A percentile compares a stretch with the other conserved stretches of the same genome.
These are phyloP conservation scores for Aspergillus thermomutatus DNA, from an alignment of 2,329 filamentous ascomycete genomes.

Conservation along the genomic window DNA sequence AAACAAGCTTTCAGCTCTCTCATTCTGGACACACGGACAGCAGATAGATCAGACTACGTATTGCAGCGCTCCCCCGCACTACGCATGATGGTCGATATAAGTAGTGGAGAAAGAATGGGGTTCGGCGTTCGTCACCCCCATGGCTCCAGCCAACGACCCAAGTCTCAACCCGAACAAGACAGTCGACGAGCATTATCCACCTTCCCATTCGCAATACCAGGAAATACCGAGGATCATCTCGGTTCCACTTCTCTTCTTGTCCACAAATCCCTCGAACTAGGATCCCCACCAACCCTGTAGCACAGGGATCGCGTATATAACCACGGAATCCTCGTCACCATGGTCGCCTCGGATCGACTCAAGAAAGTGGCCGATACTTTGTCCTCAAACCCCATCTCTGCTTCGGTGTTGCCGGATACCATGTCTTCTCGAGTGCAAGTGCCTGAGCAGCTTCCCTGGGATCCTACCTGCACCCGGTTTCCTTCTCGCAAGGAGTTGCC, in stretches of 20 bases:
- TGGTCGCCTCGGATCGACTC: slow-evolving; percentile 2
- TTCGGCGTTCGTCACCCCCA: background rate
- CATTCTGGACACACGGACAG: background rate
- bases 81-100: background rate
- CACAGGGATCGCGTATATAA: background rate
- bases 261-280: background rate
- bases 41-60: too few species aligned
- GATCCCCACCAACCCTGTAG: background rate
- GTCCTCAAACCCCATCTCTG: background rate
- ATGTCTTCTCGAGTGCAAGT: slow-evolving; percentile 17
- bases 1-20: background rate
- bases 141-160: too few species aligned
- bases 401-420: background rate
- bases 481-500: slow-evolving; percentile 54
- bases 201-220: background rate
- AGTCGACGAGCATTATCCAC: background rate
- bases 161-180: background rate
- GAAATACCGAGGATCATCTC: background rate
- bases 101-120: too few species aligned
- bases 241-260: background rate
- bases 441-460: slow-evolving; percentile 46
- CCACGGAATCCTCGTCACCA: background rate
- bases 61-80: background rate
- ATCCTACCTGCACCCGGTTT: slow-evolving; percentile 52
- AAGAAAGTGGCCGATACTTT: background rate